phyloP scores from a whole-genome alignment of 2,329 filamentous ascomycete species.

The Colletotrichum higginsianum region DNA sequence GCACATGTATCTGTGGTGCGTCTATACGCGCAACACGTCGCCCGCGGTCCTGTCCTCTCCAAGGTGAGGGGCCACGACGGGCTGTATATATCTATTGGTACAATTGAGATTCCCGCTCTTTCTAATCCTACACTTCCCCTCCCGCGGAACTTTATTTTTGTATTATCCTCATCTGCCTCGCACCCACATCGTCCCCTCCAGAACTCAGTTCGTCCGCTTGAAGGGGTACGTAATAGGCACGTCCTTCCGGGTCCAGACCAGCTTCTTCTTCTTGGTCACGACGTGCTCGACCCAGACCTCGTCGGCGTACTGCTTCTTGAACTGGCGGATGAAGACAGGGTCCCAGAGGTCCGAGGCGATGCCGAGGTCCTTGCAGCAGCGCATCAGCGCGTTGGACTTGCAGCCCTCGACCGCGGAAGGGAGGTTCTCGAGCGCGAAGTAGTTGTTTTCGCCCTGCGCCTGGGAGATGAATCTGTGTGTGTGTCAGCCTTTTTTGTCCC shows the following conservation, averaged over 20 bases:
- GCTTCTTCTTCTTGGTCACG: conserved; percentile 88
- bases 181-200: neutral
- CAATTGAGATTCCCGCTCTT: conserved; percentile 14
- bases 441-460: conserved; percentile 93
- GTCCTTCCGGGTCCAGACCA: conserved; percentile 89
- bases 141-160: neutral
- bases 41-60: neutral
- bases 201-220: conserved; percentile 51
- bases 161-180: neutral
- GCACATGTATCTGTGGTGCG: conserved; percentile 13
- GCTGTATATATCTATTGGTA: conserved; percentile 7
- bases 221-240: conserved; percentile 78
- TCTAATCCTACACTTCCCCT: neutral
- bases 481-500: neutral
- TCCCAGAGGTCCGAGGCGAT: conserved; percentile 98
- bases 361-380: conserved; percentile 97
- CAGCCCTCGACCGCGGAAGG: conserved; percentile 96
- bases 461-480: conserved; percentile 84
- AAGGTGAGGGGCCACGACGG: neutral
- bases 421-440: conserved; percentile 90
- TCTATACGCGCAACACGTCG: conserved; percentile 7
- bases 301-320: conserved; percentile 80
- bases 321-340: conserved; percentile 88
- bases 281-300: conserved; percentile 94
- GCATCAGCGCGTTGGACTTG: conserved; percentile 97